Percentiles rank a stretch among this genome's conserved stretches.
These are phyloP conservation scores for Pythium apleroticum DNA, from an alignment of 352 stramenopile species.

Conservation along the genomic window DNA sequence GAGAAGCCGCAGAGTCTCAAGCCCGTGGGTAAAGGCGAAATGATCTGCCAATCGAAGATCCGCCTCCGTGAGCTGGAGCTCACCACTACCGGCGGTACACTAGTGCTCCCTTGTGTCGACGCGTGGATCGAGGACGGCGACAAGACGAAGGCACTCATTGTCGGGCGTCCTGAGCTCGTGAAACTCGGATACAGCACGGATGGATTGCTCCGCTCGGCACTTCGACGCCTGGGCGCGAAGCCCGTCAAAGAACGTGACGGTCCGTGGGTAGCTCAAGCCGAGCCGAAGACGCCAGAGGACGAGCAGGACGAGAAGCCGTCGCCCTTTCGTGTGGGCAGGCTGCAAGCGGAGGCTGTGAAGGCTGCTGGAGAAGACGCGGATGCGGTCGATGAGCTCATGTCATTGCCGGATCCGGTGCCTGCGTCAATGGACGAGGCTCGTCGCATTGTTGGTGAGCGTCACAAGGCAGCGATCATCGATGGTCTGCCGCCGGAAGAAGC, in stretches of 20 bases:
- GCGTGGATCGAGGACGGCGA: not conserved
- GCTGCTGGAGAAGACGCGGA: too few relatives aligned
- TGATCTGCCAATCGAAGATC: not conserved
- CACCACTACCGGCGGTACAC: not conserved
- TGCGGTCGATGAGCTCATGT: too few relatives aligned
- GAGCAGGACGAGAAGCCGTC: too few relatives aligned
- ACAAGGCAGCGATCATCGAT: too few relatives aligned
- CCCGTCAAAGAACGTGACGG: not conserved
- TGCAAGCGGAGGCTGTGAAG: too few relatives aligned
- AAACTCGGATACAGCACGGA: not conserved
- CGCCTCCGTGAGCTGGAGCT: not conserved
- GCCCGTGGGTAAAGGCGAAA: not conserved
- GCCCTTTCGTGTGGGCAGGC: too few relatives aligned
- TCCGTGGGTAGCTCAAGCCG: not conserved
- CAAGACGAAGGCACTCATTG: not conserved
- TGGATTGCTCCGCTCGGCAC: not conserved
- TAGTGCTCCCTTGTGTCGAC: not conserved
- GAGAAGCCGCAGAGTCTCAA: not conserved
- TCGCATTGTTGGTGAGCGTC: too few relatives aligned
- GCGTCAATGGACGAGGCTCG: not conserved
- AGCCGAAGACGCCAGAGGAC: not conserved
- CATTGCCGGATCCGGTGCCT: not conserved
- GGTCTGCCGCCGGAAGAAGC: not conserved
- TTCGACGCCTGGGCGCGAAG: not conserved
- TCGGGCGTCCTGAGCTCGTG: not conserved